phyloP scores from a whole-genome alignment of 139 green algal species.

The Chlamydomonas eustigma region DNA sequence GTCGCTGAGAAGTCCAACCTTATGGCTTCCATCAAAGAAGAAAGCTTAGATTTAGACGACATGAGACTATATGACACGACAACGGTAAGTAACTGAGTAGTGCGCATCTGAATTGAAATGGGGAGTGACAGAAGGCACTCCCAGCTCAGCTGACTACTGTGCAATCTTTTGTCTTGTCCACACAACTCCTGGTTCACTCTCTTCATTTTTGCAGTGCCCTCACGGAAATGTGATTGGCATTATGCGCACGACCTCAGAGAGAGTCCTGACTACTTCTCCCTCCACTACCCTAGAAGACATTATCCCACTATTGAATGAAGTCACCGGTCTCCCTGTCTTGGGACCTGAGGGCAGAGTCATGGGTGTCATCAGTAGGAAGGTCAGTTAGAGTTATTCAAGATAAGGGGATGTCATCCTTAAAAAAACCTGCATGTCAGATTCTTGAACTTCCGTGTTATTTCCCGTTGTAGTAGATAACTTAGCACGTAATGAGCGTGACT shows the following conservation, averaged over 20 bases:
- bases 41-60: neutral
- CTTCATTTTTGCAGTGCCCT: neutral
- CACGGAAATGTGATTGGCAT: constrained; percentile 7
- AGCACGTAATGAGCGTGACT: too few relatives aligned
- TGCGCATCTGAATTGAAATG: too few relatives aligned
- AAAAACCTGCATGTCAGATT: too few relatives aligned
- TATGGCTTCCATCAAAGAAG: neutral
- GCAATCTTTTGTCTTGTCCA: too few relatives aligned
- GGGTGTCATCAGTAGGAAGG: constrained; percentile 66
- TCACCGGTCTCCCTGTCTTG: constrained; percentile 63
- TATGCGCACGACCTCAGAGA: neutral
- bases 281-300: neutral
- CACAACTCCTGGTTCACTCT: too few relatives aligned
- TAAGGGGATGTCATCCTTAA: neutral
- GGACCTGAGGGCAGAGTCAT: constrained; percentile 43
- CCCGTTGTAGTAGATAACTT: too few relatives aligned
- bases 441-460: too few relatives aligned
- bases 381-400: constrained; percentile 4
- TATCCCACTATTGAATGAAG: constrained; percentile 11
- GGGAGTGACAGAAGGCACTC: too few relatives aligned
- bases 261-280: neutral
- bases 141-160: too few relatives aligned
- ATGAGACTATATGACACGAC: neutral
- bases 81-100: neutral
- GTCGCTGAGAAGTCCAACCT: neutral